These are phyloP conservation scores for Ophiosphaerella herpotricha DNA, from an alignment of 2,329 filamentous ascomycete genomes.

Conservation along the genomic window DNA sequence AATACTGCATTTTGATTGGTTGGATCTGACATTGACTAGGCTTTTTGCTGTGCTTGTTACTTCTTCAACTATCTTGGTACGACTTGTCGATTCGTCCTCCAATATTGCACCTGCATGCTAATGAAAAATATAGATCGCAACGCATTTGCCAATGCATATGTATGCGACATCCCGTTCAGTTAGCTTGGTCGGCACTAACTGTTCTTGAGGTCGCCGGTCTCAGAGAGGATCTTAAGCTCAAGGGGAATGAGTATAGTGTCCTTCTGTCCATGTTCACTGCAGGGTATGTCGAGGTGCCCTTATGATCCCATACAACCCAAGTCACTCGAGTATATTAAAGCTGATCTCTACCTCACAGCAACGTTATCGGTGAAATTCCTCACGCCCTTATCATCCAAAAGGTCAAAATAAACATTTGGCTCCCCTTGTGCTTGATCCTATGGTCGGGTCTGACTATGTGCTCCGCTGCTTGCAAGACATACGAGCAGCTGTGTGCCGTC, in stretches of 20 bases:
- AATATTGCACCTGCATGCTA: neutral
- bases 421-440: slow-evolving; percentile 24
- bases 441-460: slow-evolving; percentile 35
- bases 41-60: slow-evolving; percentile 29
- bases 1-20: neutral
- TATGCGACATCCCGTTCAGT: neutral
- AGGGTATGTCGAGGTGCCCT: slow-evolving; percentile 11
- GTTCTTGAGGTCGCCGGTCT: slow-evolving; percentile 21
- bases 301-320: neutral
- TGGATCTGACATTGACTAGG: slow-evolving; percentile 3
- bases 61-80: slow-evolving; percentile 37
- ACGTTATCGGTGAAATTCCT: slow-evolving; percentile 29
- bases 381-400: slow-evolving; percentile 30
- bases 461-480: slow-evolving; percentile 28
- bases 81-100: neutral
- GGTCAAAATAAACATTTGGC: slow-evolving; percentile 27
- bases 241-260: slow-evolving; percentile 31
- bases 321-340: neutral
- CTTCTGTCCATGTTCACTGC: slow-evolving; percentile 28
- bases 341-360: slow-evolving; percentile 6
- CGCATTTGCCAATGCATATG: slow-evolving; percentile 31
- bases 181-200: neutral
- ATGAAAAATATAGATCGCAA: slow-evolving; percentile 15
- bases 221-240: slow-evolving; percentile 25
- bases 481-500: slow-evolving; percentile 23